Conservation (phyloP, 352 stramenopile species). For the Blastocystis sp. region DNA sequence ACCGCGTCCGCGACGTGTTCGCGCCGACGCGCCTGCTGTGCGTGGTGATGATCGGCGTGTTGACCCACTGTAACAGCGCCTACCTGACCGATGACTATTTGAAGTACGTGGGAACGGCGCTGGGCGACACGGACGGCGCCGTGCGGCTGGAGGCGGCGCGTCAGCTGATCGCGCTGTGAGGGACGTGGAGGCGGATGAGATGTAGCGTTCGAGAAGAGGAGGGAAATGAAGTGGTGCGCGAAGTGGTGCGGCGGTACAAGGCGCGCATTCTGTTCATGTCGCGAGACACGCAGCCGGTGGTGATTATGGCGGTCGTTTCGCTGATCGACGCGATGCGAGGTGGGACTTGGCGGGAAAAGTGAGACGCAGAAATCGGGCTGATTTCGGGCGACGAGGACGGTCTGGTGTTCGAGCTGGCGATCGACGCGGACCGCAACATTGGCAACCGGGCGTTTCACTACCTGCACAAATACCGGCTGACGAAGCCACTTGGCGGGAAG, state of each 20-base stretch:
- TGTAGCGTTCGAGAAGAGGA: background rate
- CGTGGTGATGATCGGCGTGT: background rate
- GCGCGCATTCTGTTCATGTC: slow-evolving; percentile 52
- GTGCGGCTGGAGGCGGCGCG: slow-evolving; percentile 29
- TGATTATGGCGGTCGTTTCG: slow-evolving; percentile 9
- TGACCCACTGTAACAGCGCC: background rate
- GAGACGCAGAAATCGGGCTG: slow-evolving; percentile 34
- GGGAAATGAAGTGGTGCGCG: background rate
- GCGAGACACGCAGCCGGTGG: slow-evolving; percentile 5
- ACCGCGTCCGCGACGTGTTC: slow-evolving; percentile 21
- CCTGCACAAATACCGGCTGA: background rate
- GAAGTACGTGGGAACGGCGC: slow-evolving; percentile 31
- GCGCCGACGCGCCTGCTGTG: background rate
- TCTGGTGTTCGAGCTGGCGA: slow-evolving; percentile 29
- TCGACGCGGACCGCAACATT: background rate
- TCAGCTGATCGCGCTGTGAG: background rate
- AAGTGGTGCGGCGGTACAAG: slow-evolving; percentile 37
- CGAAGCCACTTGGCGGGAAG: background rate
- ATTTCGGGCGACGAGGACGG: slow-evolving; percentile 46
- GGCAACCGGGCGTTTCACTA: slow-evolving; percentile 33
- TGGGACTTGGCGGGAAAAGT: background rate
- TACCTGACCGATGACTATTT: slow-evolving; percentile 34
- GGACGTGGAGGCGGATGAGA: background rate
- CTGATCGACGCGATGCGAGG: slow-evolving; percentile 20
- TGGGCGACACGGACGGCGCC: slow-evolving; percentile 6